Base-by-base conservation (phyloP, 2,329 filamentous ascomycete species). In the Claviceps monticola region DNA sequence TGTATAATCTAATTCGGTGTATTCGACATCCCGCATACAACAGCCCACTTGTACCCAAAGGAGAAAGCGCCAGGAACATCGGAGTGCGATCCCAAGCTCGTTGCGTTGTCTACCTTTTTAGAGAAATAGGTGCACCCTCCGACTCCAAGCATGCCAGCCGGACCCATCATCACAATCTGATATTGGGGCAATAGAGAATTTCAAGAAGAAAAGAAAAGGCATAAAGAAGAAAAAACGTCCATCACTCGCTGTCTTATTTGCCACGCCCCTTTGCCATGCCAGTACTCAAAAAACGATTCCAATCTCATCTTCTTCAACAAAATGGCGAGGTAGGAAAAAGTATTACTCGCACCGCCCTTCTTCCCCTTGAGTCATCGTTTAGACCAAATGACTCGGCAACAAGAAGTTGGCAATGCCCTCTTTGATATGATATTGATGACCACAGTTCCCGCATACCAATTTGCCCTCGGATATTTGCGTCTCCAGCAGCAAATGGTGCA, bases 371-470 rank as follows among this genome's bases (percentile, higher is more conserved):
- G 19, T 44, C 21, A 44, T 8, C 42, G 38, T 19, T 38, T 41
- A 54, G 19, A 90, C 93, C 68, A 98, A 71, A 72, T 98, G 93
- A 61, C 86, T 93, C 13, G 93, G 93, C 59, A 98, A 71, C 64
- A 98, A 71, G 63, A 98, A 98, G 68, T 97, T 97, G 54, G 89
- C 88, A 66, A 97, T 95, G 5, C 93, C 93, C 70, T 98, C 91
- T 65, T 93, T 90, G 56, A 98, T 84, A 54, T 82, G 82, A 68
- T 97, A 98, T 72, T 95, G 88, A 65, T 97, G 91, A 47, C 86
- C 88, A 65, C 93, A 98, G 68, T 86, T 86, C 47, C 80, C 89
- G 66, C 93, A 98, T 5, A 90, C 86, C 57, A 98, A 75, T 69
- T 87, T 91, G 3, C 93, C 93, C 69, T 91, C 86, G 39, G 81